Evolutionary conservation across 306 rosid genomes (phyloP).

Genomic region (Vicia faba): DNA sequence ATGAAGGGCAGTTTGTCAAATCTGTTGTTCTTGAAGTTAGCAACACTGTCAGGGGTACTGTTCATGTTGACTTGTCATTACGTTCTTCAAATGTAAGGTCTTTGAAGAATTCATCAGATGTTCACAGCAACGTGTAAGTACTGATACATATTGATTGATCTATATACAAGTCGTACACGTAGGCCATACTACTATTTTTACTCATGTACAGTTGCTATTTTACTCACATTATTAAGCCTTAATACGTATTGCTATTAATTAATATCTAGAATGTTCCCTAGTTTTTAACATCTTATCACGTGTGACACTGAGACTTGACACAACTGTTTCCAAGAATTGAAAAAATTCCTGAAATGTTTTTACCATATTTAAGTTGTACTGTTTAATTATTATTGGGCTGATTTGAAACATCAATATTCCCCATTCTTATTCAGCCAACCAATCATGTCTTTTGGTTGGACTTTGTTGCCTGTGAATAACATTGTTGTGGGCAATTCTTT

Average conservation of each 20-base stretch:
- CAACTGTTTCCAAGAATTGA: background rate
- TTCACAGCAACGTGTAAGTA: conserved; percentile 48
- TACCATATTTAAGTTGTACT: background rate
- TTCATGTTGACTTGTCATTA: conserved; percentile 79
- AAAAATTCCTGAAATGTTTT: background rate
- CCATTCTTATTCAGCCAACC: conserved; percentile 3
- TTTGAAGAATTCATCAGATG: conserved; percentile 44
- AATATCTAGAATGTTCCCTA: background rate
- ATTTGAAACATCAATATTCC: conserved; percentile 11
- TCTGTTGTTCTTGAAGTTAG: conserved; percentile 72
- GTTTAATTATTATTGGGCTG: background rate
- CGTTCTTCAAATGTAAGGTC: conserved; percentile 45
- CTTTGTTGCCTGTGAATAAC: conserved; percentile 5
- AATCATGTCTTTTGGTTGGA: background rate
- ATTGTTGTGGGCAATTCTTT: conserved; percentile 13
- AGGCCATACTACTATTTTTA: background rate
- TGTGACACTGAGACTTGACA: background rate
- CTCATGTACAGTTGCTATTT: conserved; percentile 1
- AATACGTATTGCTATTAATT: background rate
- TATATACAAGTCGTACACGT: background rate
- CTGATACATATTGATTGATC: conserved; percentile 16
- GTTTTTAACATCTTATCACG: background rate
- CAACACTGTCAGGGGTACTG: conserved; percentile 55
- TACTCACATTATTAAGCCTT: background rate
- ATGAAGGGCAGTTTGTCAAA: conserved; percentile 82